phyloP scores from a whole-genome alignment of 768 basidiomycete genomes.

The Hericium coralloides region DNA sequence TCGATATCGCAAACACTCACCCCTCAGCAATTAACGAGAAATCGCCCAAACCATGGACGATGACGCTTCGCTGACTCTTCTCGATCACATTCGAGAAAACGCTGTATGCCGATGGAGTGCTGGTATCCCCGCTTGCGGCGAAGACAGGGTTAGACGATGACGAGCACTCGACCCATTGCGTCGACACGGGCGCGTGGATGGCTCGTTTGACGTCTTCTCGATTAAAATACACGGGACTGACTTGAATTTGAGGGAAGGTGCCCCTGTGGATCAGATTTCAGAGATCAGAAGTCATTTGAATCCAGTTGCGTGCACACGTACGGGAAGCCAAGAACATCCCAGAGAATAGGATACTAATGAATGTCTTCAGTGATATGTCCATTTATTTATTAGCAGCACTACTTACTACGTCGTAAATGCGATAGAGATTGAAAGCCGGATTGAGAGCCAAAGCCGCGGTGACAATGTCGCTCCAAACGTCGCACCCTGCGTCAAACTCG shows the following conservation, averaged over 20 bases:
- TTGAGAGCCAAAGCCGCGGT: slow-evolving; percentile 6
- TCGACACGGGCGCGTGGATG: slow-evolving; percentile 10
- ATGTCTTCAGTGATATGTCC: not conserved
- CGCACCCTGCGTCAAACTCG: slow-evolving; percentile 6
- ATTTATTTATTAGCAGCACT: not conserved
- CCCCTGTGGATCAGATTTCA: slow-evolving; percentile 1
- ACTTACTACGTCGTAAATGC: slow-evolving; percentile 13
- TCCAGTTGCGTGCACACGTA: slow-evolving; percentile 11
- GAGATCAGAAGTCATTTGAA: not conserved
- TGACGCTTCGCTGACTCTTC: slow-evolving; percentile 3
- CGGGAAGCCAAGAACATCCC: slow-evolving; percentile 14
- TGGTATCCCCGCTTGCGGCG: not conserved
- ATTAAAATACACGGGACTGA: slow-evolving; percentile 12
- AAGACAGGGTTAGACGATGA: slow-evolving; percentile 1
- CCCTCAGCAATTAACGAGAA: slow-evolving; percentile 8
- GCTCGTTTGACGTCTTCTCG: slow-evolving; percentile 13
- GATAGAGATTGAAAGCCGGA: slow-evolving; percentile 12
- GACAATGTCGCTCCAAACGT: not conserved
- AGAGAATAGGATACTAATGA: slow-evolving; percentile 6
- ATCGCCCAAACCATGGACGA: slow-evolving; percentile 5
- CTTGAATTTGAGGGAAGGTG: slow-evolving; percentile 9
- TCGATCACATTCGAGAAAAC: slow-evolving; percentile 10
- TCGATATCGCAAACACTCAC: not conserved
- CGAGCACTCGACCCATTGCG: slow-evolving; percentile 12
- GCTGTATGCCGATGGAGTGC: not conserved